Evolutionary conservation across 106 monocot genomes (phyloP).

Genomic region (Dendrobium nobile): DNA sequence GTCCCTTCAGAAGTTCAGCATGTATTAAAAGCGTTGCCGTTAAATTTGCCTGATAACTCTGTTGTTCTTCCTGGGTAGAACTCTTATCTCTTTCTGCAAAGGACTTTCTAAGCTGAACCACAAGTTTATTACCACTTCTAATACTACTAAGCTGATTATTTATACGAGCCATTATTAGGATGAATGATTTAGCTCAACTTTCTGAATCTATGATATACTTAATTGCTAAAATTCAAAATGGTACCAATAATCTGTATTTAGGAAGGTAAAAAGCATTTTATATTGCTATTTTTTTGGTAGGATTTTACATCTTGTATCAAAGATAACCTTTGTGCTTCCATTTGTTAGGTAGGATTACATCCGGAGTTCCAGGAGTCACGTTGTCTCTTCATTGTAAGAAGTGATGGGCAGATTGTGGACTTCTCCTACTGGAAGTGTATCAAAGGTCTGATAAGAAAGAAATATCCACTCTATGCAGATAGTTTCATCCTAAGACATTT

Average conservation of each 20-base stretch:
- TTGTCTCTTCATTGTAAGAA: slow-evolving; percentile 86
- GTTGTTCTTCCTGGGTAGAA: too few species aligned
- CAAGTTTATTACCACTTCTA: too few species aligned
- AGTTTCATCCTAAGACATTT: slow-evolving; percentile 90
- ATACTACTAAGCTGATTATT: too few species aligned
- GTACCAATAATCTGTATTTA: neutral
- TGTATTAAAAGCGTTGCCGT: too few species aligned
- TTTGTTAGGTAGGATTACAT: slow-evolving; percentile 72
- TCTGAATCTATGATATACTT: neutral
- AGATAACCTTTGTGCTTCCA: neutral
- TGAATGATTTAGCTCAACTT: too few species aligned
- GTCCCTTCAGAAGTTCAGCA: too few species aligned
- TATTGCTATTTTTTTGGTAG: neutral
- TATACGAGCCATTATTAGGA: too few species aligned
- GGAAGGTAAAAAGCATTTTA: neutral
- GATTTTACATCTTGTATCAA: neutral
- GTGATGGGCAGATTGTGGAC: slow-evolving; percentile 64
- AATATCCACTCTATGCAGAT: slow-evolving; percentile 85
- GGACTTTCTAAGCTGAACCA: too few species aligned
- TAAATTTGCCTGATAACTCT: too few species aligned
- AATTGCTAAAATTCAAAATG: neutral
- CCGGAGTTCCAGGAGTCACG: slow-evolving; percentile 74
- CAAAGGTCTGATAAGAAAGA: slow-evolving; percentile 83
- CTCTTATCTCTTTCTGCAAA: too few species aligned
- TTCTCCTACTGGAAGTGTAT: slow-evolving; percentile 99